Conservation (phyloP, 495 filamentous ascomycete genomes). For the Aspergillus conjunctus region DNA sequence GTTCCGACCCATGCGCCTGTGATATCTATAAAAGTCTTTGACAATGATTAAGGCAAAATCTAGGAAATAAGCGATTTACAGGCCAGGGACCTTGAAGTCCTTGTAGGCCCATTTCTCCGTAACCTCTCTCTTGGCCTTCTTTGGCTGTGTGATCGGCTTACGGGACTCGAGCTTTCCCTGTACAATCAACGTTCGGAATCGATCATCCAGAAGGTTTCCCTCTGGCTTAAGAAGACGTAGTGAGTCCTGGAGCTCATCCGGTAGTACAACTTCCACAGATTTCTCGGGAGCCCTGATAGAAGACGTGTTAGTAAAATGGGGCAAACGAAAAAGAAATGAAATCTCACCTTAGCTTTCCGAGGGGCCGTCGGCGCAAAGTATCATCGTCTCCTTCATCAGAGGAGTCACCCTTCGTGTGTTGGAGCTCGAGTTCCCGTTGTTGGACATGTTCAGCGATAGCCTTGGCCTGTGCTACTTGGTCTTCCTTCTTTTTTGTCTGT, state of each 20-base stretch:
- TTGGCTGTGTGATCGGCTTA: constrained; percentile 72
- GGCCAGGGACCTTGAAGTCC: constrained; percentile 71
- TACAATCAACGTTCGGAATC: constrained; percentile 85
- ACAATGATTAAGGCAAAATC: constrained; percentile 18
- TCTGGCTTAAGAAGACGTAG: constrained; percentile 88
- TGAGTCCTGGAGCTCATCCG: constrained; percentile 92
- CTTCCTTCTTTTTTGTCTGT: constrained; percentile 66
- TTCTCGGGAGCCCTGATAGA: constrained; percentile 66
- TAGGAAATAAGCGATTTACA: constrained; percentile 26
- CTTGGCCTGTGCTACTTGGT: constrained; percentile 64
- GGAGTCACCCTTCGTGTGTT: constrained; percentile 55
- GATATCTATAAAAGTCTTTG: constrained; percentile 19
- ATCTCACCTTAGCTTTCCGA: constrained; percentile 67
- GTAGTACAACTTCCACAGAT: constrained; percentile 82
- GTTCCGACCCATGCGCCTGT: constrained; percentile 15
- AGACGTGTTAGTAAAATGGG: constrained; percentile 28
- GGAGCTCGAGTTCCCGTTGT: constrained; percentile 55
- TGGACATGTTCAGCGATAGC: constrained; percentile 65
- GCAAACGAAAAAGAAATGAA: constrained; percentile 17
- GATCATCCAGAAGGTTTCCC: constrained; percentile 87
- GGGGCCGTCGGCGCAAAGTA: constrained; percentile 68
- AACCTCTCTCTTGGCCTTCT: constrained; percentile 72
- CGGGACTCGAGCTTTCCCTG: constrained; percentile 85
- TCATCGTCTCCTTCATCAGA: constrained; percentile 54
- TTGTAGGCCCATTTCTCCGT: constrained; percentile 98